A percentile compares a stretch with the other conserved stretches of the same genome.
These are phyloP conservation scores for Phylloporus sp. DNA, from an alignment of 768 basidiomycete species.

Conservation along the genomic window DNA sequence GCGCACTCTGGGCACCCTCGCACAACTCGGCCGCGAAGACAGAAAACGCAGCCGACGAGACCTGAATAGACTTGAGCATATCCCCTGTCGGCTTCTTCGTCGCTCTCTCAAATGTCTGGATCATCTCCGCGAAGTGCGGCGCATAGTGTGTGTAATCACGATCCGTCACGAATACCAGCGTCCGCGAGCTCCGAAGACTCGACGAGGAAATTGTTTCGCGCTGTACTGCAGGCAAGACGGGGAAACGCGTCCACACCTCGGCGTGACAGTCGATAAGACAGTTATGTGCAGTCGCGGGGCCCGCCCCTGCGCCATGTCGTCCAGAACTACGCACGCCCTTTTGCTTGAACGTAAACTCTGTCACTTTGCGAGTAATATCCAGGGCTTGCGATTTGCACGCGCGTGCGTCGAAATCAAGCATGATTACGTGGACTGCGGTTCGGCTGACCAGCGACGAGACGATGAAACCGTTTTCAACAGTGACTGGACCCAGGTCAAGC, in stretches of 20 bases:
- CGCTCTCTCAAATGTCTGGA: constrained; percentile 42
- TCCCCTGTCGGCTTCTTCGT: constrained; percentile 52
- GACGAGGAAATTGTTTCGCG: constrained; percentile 40
- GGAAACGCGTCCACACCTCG: constrained; percentile 60
- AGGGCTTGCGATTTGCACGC: constrained; percentile 42
- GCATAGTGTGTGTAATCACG: constrained; percentile 33
- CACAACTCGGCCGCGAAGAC: constrained; percentile 22
- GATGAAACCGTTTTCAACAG: constrained; percentile 17
- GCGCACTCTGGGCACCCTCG: not conserved
- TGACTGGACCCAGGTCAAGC: constrained; percentile 31
- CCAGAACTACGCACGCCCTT: constrained; percentile 27
- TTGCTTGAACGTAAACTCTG: constrained; percentile 54
- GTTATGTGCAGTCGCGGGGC: constrained; percentile 38
- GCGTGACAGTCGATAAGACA: constrained; percentile 51
- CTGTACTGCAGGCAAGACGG: constrained; percentile 50
- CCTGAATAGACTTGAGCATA: constrained; percentile 36
- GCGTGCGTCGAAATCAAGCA: constrained; percentile 32
- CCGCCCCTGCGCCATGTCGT: constrained; percentile 2
- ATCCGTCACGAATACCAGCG: constrained; percentile 44
- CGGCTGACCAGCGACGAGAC: constrained; percentile 47
- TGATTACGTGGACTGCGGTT: constrained; percentile 40
- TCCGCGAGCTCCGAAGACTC: constrained; percentile 29
- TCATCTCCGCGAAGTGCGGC: constrained; percentile 44
- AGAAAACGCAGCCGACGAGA: constrained; percentile 31
- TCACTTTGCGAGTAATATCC: constrained; percentile 51